Percentiles rank a stretch among this genome's conserved stretches.
These are phyloP conservation scores for Colletotrichum sidae DNA, from an alignment of 2,329 filamentous ascomycete species.

Conservation along the genomic window DNA sequence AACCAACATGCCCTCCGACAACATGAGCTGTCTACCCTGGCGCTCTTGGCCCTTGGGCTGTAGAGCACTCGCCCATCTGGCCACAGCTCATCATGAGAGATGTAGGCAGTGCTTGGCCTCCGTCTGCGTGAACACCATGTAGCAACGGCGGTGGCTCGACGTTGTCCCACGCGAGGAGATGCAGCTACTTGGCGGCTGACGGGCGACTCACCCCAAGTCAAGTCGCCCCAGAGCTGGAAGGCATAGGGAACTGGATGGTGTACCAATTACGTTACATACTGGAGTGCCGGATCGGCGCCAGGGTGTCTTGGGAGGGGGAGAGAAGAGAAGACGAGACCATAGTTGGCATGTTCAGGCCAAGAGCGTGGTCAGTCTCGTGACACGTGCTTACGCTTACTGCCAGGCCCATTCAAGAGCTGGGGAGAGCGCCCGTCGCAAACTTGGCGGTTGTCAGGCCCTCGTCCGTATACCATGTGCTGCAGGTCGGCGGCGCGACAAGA, in stretches of 20 bases:
- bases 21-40: not conserved
- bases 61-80: not conserved
- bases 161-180: not conserved
- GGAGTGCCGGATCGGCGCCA: constrained; percentile 11
- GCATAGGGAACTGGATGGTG: not conserved
- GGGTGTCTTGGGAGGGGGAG: constrained; percentile 11
- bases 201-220: not conserved
- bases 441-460: not conserved
- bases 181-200: constrained; percentile 14
- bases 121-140: not conserved
- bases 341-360: constrained; percentile 17
- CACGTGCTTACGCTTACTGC: not conserved
- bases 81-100: not conserved
- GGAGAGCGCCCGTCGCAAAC: constrained; percentile 4
- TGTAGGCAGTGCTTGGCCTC: not conserved
- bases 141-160: constrained; percentile 1
- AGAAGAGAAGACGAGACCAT: too few relatives aligned
- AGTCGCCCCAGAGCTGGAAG: too few relatives aligned
- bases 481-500: not conserved
- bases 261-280: not conserved
- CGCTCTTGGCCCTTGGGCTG: constrained; percentile 4
- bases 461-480: constrained; percentile 9
- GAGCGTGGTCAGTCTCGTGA: not conserved
- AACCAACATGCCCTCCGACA: not conserved
- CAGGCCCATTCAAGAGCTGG: too few relatives aligned